Evolutionary conservation across 2,329 filamentous ascomycete genomes (phyloP), one percentile per base, ranked within the genome.

Genomic region (Pseudohalonectria lignicola): DNA sequence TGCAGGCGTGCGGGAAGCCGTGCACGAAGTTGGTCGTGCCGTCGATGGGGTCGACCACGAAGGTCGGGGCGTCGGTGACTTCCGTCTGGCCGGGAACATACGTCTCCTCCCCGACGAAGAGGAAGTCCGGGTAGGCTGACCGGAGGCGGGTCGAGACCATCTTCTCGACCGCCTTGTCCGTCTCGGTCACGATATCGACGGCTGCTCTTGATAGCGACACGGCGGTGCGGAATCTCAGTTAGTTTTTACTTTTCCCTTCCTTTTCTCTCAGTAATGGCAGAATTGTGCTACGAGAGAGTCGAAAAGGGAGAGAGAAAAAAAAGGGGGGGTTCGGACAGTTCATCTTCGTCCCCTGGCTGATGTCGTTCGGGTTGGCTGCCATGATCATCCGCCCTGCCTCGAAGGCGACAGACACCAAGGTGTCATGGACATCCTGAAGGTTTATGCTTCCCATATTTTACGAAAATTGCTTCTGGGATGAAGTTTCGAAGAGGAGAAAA

Each of bases 21-120:
- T 88, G 84, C 34, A 88, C 73, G 52, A 90, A 87, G 67, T 88
- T 88, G 36, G 80, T 86, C 6, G 76, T 87, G 52, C 82, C 84
- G 60, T 90, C 84, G 49, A 90, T 87, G 32, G 84, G 84, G 55
- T 90, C 84, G 47, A 84, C 79, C 52, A 88, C 73, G 60, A 88
- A 88, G 31, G 84, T 90, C 2, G 84, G 83, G 13, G 69, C 69
- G 21, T 67, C 56, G 1, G 76, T 80, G 34, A 90, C 64, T 31
- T 59, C 62, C 43, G 67, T 64, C 26, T 68, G 61, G 49, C 82
- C 82, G 1, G 80, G 72, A 45, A 76, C 66, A 63, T 86, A 82
- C 20, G 82, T 86, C 60, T 90, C 83, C 54, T 86, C 82, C 53
- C 82, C 82, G 56, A 86, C 76, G 57, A 86, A 85, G 46, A 67